A percentile compares a stretch with the other conserved stretches of the same genome.
These are phyloP conservation scores for Ramicandelaber brevisporus DNA, from an alignment of 192 early-diverging fungal genomes.

Conservation along the genomic window DNA sequence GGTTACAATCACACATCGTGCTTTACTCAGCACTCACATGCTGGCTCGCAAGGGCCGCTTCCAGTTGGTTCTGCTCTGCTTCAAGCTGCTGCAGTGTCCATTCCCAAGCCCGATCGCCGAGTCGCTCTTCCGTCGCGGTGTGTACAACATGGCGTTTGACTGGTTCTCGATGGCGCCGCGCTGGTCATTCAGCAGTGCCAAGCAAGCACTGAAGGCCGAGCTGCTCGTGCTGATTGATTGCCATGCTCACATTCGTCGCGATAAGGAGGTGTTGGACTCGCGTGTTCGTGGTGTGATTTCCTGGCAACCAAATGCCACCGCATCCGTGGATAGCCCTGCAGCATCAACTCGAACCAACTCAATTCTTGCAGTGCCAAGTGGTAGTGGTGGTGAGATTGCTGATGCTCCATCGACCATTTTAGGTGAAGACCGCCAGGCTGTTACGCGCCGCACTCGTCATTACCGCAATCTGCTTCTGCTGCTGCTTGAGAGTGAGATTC, in stretches of 20 bases:
- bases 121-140: conserved; percentile 28
- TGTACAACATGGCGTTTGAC: conserved; percentile 48
- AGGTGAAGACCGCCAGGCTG: too few relatives aligned
- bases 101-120: conserved; percentile 33
- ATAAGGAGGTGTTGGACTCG: conserved; percentile 23
- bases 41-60: conserved; percentile 56
- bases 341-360: too few relatives aligned
- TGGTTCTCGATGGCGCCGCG: conserved; percentile 61
- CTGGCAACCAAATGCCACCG: too few relatives aligned
- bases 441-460: conserved; percentile 8
- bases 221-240: conserved; percentile 40
- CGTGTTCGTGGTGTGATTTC: too few relatives aligned
- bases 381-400: too few relatives aligned
- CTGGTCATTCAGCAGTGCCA: conserved; percentile 58
- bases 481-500: conserved; percentile 72
- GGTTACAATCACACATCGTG: conserved; percentile 27
- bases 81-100: conserved; percentile 43
- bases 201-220: conserved; percentile 26
- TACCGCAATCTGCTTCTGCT: conserved; percentile 34
- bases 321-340: too few relatives aligned
- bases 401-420: too few relatives aligned
- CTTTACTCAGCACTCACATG: conserved; percentile 31
- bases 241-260: conserved; percentile 25
- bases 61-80: conserved; percentile 41
- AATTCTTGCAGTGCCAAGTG: too few relatives aligned